Percentiles rank a stretch among this genome's conserved stretches.
Conservation (phyloP, 225 moss, liverwort and hornwort species). For the Pleurozium schreberi region DNA sequence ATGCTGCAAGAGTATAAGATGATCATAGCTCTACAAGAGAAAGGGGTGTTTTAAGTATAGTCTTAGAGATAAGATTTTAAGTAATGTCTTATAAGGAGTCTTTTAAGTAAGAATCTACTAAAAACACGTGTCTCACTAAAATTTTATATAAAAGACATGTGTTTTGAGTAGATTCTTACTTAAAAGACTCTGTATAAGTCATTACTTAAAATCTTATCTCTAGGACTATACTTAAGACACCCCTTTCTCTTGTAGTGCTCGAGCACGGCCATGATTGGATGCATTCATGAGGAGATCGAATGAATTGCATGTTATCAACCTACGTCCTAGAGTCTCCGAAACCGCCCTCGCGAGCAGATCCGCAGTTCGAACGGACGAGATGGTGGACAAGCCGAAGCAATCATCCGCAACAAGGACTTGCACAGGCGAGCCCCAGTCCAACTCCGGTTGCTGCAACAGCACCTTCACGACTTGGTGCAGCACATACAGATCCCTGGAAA, state of each 20-base stretch:
- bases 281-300: not conserved
- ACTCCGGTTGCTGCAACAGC: conserved; percentile 52
- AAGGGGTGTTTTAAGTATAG: too few species aligned
- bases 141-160: too few species aligned
- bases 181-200: too few species aligned
- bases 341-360: conserved; percentile 64
- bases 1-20: not conserved
- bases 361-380: conserved; percentile 57
- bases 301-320: conserved; percentile 29
- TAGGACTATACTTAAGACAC: too few species aligned
- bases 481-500: conserved; percentile 47
- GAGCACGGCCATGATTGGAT: not conserved
- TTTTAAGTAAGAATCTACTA: too few species aligned
- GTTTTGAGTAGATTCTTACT: too few species aligned
- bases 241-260: too few species aligned
- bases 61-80: too few species aligned
- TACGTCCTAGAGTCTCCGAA: conserved; percentile 67
- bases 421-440: conserved; percentile 42
- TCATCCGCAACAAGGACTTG: conserved; percentile 76
- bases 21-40: too few species aligned
- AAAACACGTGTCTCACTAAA: too few species aligned
- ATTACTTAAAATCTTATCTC: too few species aligned
- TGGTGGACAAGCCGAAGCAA: conserved; percentile 66
- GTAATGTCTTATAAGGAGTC: too few species aligned
- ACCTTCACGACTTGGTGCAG: conserved; percentile 59